phyloP scores from a whole-genome alignment of 2,329 filamentous ascomycete genomes.

The Cladosporium phlei region DNA sequence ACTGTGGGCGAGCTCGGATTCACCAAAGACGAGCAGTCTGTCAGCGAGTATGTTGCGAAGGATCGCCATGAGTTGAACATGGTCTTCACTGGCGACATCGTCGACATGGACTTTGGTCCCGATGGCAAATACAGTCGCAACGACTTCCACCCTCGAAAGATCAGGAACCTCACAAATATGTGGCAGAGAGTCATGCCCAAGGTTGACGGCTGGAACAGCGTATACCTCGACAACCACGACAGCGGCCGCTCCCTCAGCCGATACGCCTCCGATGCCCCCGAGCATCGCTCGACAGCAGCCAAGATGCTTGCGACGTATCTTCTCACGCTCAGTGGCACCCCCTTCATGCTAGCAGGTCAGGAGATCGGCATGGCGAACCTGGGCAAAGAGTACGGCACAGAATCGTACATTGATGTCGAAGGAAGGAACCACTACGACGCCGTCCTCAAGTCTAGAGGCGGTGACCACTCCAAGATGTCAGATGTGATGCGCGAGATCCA shows the following conservation, averaged over 20 bases:
- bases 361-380: conserved; percentile 60
- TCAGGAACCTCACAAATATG: conserved; percentile 51
- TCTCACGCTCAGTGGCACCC: conserved; percentile 35
- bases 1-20: conserved; percentile 49
- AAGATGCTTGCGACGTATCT: conserved; percentile 46
- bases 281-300: conserved; percentile 45
- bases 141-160: conserved; percentile 39
- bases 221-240: conserved; percentile 63
- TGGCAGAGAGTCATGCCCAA: conserved; percentile 58
- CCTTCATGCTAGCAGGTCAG: conserved; percentile 63
- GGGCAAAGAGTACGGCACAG: conserved; percentile 16
- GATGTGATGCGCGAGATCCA: conserved; percentile 35
- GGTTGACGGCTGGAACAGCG: conserved; percentile 57
- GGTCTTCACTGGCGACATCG: conserved; percentile 67
- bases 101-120: conserved; percentile 51
- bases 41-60: conserved; percentile 49
- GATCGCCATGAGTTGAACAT: conserved; percentile 58
- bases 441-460: conserved; percentile 32
- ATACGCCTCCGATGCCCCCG: conserved; percentile 47
- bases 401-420: conserved; percentile 48
- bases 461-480: conserved; percentile 29
- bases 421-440: conserved; percentile 48
- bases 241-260: conserved; percentile 55
- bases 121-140: conserved; percentile 43
- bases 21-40: conserved; percentile 44